Evolutionary conservation across 2,329 filamentous ascomycete genomes (phyloP).

Genomic region (Colletotrichum cereale): DNA sequence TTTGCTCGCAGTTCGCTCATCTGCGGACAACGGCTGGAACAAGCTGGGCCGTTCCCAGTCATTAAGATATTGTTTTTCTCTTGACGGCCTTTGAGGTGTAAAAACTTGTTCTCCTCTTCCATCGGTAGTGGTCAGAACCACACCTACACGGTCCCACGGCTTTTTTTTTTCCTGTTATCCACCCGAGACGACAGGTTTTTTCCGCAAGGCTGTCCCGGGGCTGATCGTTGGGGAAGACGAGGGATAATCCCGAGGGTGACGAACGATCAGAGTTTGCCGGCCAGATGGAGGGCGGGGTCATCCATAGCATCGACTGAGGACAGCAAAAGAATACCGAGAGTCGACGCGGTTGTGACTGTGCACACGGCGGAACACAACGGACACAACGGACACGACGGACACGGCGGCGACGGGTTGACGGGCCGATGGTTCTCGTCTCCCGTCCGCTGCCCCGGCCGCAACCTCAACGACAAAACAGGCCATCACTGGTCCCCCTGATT

Average conservation of each 20-base stretch:
- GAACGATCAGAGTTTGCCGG: not conserved
- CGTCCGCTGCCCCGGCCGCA: not conserved
- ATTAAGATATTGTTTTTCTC: conserved; percentile 32
- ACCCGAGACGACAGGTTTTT: conserved; percentile 20
- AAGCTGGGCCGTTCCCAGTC: conserved; percentile 30
- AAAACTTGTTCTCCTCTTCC: conserved; percentile 4
- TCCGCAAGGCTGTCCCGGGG: conserved; percentile 34
- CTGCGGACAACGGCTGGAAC: conserved; percentile 28
- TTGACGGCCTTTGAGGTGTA: conserved; percentile 7
- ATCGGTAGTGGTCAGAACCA: not conserved
- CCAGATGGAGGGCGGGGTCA: not conserved
- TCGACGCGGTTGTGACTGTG: not conserved
- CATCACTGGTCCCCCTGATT: not conserved
- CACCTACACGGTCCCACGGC: conserved; percentile 30
- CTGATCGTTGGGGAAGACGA: conserved; percentile 31
- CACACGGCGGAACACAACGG: too few relatives aligned
- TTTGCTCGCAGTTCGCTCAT: conserved; percentile 38
- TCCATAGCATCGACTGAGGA: not conserved
- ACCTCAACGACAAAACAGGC: not conserved
- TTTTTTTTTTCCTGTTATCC: too few relatives aligned
- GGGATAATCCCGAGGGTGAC: conserved; percentile 1
- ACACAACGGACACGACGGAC: not conserved
- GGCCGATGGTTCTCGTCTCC: not conserved
- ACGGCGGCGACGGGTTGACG: not conserved
- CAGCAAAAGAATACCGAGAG: conserved; percentile 1